Conservation (phyloP, 208 protist species). For the Trypanosoma mega region DNA sequence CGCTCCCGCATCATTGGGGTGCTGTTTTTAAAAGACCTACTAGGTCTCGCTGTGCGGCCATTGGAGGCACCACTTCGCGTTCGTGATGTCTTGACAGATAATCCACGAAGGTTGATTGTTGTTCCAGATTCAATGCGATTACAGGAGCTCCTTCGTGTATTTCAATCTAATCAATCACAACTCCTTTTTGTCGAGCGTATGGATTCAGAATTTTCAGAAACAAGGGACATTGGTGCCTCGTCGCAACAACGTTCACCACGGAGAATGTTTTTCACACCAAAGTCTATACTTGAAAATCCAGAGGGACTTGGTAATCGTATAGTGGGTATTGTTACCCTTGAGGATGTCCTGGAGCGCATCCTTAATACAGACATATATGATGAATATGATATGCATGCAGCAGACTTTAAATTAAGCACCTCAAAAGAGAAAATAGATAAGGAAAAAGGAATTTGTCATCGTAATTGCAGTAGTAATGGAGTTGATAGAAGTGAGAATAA, state of each 20-base stretch:
- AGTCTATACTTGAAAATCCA: not conserved
- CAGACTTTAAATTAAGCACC: too few relatives aligned
- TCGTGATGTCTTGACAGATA: constrained; percentile 42
- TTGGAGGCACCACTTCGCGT: constrained; percentile 41
- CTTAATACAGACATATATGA: constrained; percentile 78
- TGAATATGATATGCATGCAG: constrained; percentile 40
- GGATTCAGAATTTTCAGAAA: not conserved
- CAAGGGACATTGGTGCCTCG: not conserved
- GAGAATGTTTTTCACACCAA: not conserved
- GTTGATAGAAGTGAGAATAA: too few relatives aligned
- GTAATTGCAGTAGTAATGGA: constrained; percentile 6
- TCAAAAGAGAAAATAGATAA: constrained; percentile 3
- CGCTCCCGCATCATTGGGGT: constrained; percentile 58
- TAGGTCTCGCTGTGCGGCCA: constrained; percentile 39
- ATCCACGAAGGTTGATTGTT: constrained; percentile 58
- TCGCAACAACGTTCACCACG: not conserved
- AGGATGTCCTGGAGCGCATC: constrained; percentile 78
- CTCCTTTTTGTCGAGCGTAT: constrained; percentile 53
- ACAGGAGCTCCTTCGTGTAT: constrained; percentile 54
- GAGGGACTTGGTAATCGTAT: not conserved
- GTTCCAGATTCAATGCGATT: constrained; percentile 44
- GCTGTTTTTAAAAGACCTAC: constrained; percentile 74
- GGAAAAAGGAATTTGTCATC: constrained; percentile 15
- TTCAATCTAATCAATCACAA: constrained; percentile 51
- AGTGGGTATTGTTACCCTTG: constrained; percentile 72